A percentile compares a stretch with the other conserved stretches of the same genome.
phyloP scores from a whole-genome alignment of 305 asterid species.

The Fraxinus paxiana region DNA sequence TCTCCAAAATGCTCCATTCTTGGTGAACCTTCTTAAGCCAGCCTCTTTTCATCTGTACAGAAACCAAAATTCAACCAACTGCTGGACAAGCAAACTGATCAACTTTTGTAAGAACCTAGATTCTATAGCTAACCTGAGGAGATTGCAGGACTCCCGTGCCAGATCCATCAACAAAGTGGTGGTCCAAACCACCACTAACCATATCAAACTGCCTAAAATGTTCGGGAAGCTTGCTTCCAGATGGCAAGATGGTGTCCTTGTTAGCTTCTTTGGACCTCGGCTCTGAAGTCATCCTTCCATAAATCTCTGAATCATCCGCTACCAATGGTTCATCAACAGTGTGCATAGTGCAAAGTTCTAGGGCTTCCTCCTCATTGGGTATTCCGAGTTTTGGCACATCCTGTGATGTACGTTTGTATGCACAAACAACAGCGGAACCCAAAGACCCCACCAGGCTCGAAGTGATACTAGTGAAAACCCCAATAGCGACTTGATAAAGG shows the following conservation, averaged over 20 bases:
- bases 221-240: constrained; percentile 37
- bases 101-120: not conserved
- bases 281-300: constrained; percentile 29
- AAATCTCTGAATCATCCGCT: constrained; percentile 27
- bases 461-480: constrained; percentile 47
- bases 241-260: constrained; percentile 27
- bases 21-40: constrained; percentile 83
- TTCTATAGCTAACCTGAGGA: constrained; percentile 47
- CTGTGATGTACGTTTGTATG: constrained; percentile 42
- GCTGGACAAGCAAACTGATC: not conserved
- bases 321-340: constrained; percentile 26
- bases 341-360: constrained; percentile 40
- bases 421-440: constrained; percentile 40
- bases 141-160: constrained; percentile 43
- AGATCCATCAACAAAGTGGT: constrained; percentile 60
- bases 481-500: constrained; percentile 59
- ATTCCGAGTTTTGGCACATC: constrained; percentile 23
- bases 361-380: constrained; percentile 39
- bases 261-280: constrained; percentile 31
- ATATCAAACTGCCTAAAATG: constrained; percentile 69
- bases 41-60: constrained; percentile 50
- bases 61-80: constrained; percentile 13
- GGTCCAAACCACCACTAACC: constrained; percentile 72
- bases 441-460: constrained; percentile 54
- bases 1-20: constrained; percentile 86